Base-by-base conservation (phyloP, 108 stramenopile species). In the Pseudonitzschia multiseries region DNA sequence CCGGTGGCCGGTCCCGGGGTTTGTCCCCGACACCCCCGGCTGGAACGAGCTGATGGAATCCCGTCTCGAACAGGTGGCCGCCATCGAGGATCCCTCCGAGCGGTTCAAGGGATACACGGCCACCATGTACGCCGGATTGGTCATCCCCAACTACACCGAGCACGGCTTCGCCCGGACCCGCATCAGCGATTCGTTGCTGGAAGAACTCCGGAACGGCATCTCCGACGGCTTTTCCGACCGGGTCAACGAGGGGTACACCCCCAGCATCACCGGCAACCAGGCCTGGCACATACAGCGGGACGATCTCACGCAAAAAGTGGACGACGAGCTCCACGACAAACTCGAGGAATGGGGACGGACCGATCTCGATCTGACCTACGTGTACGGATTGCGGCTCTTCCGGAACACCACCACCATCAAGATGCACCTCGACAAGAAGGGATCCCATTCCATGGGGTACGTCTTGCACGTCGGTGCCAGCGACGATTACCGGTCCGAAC, bases 341-440 rank as follows among this genome's bases (percentile, higher is more conserved):
- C 40, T 63, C 20, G 84, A 85, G 74, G 84, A 78, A 2, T 85
- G 80, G 78, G 42, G 72, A 2, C 46, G 62, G 2, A 51, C 53
- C 4, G 40, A 78, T n/a, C 73, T 87, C 24, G 57, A 51, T 26
- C 73, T 69, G 24, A 82, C 77, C 51, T 75, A 74, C 17, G 79
- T 78, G 20, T 87, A 85, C 57, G 87, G 84, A 2, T 60, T 86
- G 6, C 77, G 85, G 2, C 74, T 82, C n/a, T 89, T 86, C 52
- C 54, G 79, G n/a, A 81, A 81, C 72, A 79, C 77, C 27, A 68
- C 81, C 63, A 75, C 67, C 67, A 62, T 89, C 8, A 80, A 76
- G 52, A 84, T 89, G 85, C 88, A 89, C 27, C 31, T 81, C 14
- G 88, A 89, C 76, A 84, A 86, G 64, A 63, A 78, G 13, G 29